A percentile compares a stretch with the other conserved stretches of the same genome.
Conservation (phyloP, 805 yeast genomes). For the Pichia californica region DNA sequence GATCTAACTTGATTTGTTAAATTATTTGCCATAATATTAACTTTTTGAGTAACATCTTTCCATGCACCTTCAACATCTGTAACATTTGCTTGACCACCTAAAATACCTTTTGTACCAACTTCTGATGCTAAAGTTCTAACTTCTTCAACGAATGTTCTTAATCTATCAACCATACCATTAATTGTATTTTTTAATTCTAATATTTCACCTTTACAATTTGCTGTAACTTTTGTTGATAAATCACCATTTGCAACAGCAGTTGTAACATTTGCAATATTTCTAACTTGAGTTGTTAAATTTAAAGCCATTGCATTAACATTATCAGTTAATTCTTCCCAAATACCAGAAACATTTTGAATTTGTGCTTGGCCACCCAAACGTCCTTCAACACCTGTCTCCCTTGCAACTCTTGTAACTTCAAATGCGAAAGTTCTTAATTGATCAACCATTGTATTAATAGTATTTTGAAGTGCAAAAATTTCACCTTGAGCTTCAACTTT, state of each 20-base stretch:
- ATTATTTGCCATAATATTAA: conserved; percentile 83
- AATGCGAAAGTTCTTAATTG: conserved; percentile 77
- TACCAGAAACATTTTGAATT: conserved; percentile 73
- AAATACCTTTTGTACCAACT: conserved; percentile 76
- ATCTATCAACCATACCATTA: conserved; percentile 83
- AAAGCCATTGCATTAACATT: conserved; percentile 88
- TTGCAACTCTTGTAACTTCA: conserved; percentile 80
- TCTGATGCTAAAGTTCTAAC: conserved; percentile 85
- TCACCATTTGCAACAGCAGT: conserved; percentile 86
- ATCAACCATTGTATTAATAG: conserved; percentile 85
- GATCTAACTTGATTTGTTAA: conserved; percentile 84
- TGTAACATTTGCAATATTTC: conserved; percentile 82
- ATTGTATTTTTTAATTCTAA: conserved; percentile 75
- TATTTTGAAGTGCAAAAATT: conserved; percentile 75
- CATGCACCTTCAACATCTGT: conserved; percentile 84
- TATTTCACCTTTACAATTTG: conserved; percentile 79
- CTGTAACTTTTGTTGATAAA: conserved; percentile 72
- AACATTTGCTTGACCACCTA: conserved; percentile 86
- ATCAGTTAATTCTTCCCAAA: conserved; percentile 83
- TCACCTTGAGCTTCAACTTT: conserved; percentile 92
- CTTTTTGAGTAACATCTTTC: conserved; percentile 85
- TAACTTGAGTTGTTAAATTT: conserved; percentile 79
- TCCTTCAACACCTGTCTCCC: conserved; percentile 89
- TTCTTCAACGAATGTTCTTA: conserved; percentile 75
- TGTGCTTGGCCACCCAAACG: conserved; percentile 84